These are phyloP conservation scores for Cystoisospora suis DNA, from an alignment of 169 alveolate species.

Conservation along the genomic window DNA sequence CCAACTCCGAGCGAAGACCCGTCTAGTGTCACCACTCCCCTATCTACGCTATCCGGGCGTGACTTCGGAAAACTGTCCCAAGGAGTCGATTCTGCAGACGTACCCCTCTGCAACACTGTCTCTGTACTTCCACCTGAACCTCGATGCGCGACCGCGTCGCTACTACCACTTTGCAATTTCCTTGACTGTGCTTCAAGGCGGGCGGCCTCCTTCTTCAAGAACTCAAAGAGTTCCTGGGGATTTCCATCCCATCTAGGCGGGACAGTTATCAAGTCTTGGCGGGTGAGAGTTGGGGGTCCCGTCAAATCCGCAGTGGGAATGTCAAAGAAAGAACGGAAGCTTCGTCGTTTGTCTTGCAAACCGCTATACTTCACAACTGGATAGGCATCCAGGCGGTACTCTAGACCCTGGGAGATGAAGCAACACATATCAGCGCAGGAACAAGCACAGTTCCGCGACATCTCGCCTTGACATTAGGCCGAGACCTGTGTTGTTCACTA, in stretches of 20 bases:
- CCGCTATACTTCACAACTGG: slow-evolving; percentile 15
- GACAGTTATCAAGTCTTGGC: neutral
- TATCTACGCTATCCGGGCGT: no score
- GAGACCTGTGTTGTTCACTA: no score
- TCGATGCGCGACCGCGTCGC: no score
- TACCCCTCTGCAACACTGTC: no score
- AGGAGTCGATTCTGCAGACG: no score
- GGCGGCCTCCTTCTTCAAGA: neutral
- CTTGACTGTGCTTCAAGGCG: neutral
- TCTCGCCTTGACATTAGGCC: neutral
- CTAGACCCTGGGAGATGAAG: neutral
- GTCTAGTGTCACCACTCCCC: no score
- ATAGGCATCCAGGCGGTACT: neutral
- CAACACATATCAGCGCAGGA: neutral
- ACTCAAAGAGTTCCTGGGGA: neutral
- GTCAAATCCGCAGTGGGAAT: neutral
- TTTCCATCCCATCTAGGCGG: neutral
- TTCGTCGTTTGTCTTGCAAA: neutral
- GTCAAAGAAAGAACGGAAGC: neutral
- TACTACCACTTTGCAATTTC: no score
- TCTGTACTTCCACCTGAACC: no score
- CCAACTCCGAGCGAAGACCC: no score
- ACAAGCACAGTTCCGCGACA: neutral
- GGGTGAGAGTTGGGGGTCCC: neutral
- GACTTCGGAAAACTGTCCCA: no score